Evolutionary conservation across 2,329 filamentous ascomycete genomes (phyloP), one percentile per base, ranked within the genome.

Genomic region (Tolypocladium sp.): DNA sequence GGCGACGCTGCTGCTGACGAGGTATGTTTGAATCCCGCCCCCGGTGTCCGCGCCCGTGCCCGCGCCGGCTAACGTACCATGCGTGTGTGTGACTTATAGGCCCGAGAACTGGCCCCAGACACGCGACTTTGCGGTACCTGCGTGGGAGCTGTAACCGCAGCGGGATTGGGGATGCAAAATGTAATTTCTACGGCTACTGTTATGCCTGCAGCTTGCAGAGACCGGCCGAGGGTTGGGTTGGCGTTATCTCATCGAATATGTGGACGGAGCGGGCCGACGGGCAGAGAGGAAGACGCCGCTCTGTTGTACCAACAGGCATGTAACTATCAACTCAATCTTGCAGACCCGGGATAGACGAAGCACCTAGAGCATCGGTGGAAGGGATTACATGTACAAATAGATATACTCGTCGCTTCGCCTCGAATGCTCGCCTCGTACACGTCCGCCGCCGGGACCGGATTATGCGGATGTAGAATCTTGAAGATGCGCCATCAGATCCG

Each of bases 1-100:
- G 71, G 71, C 73, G 41, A 70, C 74, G 56, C 61, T 79, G 60
- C 64, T 77, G 60, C 66, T 77, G 54, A 77, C 76, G 25, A 76
- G 70, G 76, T 78, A 69, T 57, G 73, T 69, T 15, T 41, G n/a
- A 37, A 37, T 2, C 49, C 13, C 22, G 40, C 1, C 3, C 56
- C 9, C 17, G 17, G 25, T 7, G 20, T 46, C 22, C n/a, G 20
- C n/a, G 9, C 15, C 25, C 37, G 54, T 15, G 17, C 20, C 13
- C n/a, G 40, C 15, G 46, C 13, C 56, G 58, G 57, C 64, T 69
- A 56, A 65, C 58, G 10, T 40, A 40, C 15, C 35, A 27, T 53
- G 42, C 10, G 42, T 30, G 57, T 41, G 2, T 6, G 5, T 38
- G 35, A 40, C 20, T 33, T 55, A 13, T 38, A 77, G 75, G 63